A percentile compares a stretch with the other conserved stretches of the same genome.
phyloP scores from a whole-genome alignment of 176 grass and related monocot species.

The Bonia amplexicaulis region DNA sequence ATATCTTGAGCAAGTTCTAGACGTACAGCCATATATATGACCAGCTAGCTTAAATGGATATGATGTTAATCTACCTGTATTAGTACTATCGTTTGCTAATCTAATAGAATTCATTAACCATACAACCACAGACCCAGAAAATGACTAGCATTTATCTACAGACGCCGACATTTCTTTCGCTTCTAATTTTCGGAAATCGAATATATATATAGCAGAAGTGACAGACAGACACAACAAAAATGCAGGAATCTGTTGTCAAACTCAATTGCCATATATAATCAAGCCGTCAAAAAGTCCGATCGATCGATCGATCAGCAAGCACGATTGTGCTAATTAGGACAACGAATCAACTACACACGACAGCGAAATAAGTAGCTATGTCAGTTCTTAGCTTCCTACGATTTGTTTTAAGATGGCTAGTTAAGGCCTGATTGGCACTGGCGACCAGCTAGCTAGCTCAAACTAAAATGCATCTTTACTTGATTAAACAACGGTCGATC shows the following conservation, averaged over 20 bases:
- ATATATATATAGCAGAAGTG: not conserved
- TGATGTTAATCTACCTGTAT: not conserved
- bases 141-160: not conserved
- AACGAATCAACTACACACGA: not conserved
- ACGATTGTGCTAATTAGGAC: not conserved
- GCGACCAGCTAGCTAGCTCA: constrained; percentile 1
- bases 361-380: constrained; percentile 9
- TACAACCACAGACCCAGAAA: not conserved
- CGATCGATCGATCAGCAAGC: not conserved
- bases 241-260: not conserved
- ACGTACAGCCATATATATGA: too few relatives aligned
- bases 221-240: not conserved
- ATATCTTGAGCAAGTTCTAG: too few relatives aligned
- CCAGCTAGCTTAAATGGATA: not conserved
- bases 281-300: not conserved
- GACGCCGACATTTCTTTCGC: not conserved
- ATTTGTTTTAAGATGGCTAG: not conserved
- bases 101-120: not conserved
- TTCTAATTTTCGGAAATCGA: not conserved
- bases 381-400: not conserved
- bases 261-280: not conserved
- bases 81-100: not conserved
- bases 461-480: not conserved
- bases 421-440: constrained; percentile 20
- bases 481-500: not conserved